Base-by-base conservation (phyloP, 106 monocot species). In the Phalaenopsis aphrodite region DNA sequence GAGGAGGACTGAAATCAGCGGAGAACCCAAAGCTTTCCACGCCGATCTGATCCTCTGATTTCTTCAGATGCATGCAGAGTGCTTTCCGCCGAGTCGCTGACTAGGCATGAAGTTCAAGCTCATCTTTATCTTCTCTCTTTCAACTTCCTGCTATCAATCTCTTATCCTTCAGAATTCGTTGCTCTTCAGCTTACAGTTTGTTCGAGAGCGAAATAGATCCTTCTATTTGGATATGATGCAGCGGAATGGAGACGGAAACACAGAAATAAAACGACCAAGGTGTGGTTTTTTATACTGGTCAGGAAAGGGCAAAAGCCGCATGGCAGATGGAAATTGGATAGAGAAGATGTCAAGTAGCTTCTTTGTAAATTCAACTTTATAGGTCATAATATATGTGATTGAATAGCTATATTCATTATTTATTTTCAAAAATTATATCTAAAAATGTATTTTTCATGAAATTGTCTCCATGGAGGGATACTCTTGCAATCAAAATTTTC, bases 11-110 rank as follows among this genome's bases (percentile, higher is more conserved):
- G 65, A 79, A 84, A 84, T 84, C 84, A 75, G 84, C 74, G 78
- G 84, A 84, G 57, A 79, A 74, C 47, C 84, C 84, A 69, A 52
- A 58, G 84, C 84, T 84, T 79, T 79, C 84, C 75, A 64, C 64
- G 57, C 84, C 84, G 79, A 84, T 84, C 79, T 84, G 84, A 37
- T 73, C 75, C 55, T 84, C 84, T n/a, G 79, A 84, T 75, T 65
- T 84, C 84, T 84, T 84, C 79, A 79, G 84, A 79, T 84, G 84
- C 77, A 83, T 76, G 12, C 76, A 46, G 49, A 15, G 49, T 2
- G 46, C 47, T 48, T 1, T 17, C 48, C 9, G 76, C 9, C 47
- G 3, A 76, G 9, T 76, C 49, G 48, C 47, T 6, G 24, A 1
- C 14, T 48, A 42, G 11, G 76, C 76, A 49, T 76, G 24, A 76